A percentile compares a stretch with the other conserved stretches of the same genome.
Evolutionary conservation across 179 eudicot species (phyloP).

Genomic region (Spinacia oleracea): DNA sequence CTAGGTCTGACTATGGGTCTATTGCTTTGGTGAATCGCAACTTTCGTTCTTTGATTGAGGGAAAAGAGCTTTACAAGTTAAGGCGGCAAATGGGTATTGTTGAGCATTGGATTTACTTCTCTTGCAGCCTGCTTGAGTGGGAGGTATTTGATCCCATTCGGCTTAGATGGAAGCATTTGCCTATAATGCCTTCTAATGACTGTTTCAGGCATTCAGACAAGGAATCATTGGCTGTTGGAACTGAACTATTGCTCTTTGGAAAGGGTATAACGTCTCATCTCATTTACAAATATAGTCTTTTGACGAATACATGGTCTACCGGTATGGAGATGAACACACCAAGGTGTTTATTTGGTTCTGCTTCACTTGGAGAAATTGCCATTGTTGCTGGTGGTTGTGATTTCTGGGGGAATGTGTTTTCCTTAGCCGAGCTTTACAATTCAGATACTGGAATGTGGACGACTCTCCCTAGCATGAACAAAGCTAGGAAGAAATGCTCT

Average conservation of each 20-base stretch:
- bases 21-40: conserved; percentile 35
- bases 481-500: conserved; percentile 45
- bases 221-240: conserved; percentile 52
- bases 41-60: conserved; percentile 33
- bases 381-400: conserved; percentile 51
- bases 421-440: conserved; percentile 43
- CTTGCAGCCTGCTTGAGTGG: conserved; percentile 48
- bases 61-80: conserved; percentile 37
- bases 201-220: conserved; percentile 46
- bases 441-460: conserved; percentile 40
- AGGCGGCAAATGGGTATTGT: conserved; percentile 34
- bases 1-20: conserved; percentile 48
- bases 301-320: conserved; percentile 43
- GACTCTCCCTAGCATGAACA: conserved; percentile 41
- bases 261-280: conserved; percentile 35
- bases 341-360: conserved; percentile 47
- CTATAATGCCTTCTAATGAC: conserved; percentile 38
- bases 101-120: conserved; percentile 47
- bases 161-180: conserved; percentile 41
- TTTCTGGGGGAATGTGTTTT: conserved; percentile 33
- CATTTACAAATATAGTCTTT: conserved; percentile 39
- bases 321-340: conserved; percentile 42
- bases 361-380: conserved; percentile 40
- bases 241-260: conserved; percentile 43
- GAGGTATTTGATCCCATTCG: conserved; percentile 44